Percentiles rank a stretch among this genome's conserved stretches.
Evolutionary conservation across 2,329 filamentous ascomycete species (phyloP).

Genomic region (Pseudocercospora fuligena): DNA sequence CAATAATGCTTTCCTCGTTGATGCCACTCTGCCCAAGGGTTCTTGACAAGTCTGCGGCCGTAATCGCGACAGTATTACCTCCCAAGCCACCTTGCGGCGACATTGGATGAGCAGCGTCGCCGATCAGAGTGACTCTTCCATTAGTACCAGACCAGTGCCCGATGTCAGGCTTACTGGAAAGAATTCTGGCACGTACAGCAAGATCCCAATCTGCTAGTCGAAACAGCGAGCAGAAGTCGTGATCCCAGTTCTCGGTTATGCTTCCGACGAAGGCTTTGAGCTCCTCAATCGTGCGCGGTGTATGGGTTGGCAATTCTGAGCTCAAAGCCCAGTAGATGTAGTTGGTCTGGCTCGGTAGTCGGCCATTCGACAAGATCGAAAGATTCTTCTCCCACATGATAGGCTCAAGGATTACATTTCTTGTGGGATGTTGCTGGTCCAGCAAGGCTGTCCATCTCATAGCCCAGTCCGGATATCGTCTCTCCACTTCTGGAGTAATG

Average conservation of each 20-base stretch:
- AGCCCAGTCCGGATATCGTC: neutral
- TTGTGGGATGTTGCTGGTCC: neutral
- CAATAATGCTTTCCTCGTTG: neutral
- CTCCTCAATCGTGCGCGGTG: neutral
- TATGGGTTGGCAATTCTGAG: neutral
- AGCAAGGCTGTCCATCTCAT: constrained; percentile 5
- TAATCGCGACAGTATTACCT: constrained; percentile 4
- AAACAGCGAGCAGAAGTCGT: neutral
- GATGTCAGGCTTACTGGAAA: constrained; percentile 14
- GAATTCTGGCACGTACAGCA: constrained; percentile 3
- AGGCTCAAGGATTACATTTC: constrained; percentile 7
- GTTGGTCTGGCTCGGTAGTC: neutral
- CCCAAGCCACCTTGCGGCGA: constrained; percentile 2
- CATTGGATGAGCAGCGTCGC: constrained; percentile 10
- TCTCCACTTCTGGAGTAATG: constrained; percentile 5
- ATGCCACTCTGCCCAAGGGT: neutral
- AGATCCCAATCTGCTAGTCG: constrained; percentile 5
- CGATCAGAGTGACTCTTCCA: neutral
- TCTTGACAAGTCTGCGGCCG: neutral
- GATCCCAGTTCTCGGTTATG: neutral
- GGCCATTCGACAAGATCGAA: neutral
- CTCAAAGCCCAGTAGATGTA: constrained; percentile 10
- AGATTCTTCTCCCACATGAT: neutral
- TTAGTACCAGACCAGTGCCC: neutral
- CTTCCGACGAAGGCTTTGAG: neutral